phyloP scores from a whole-genome alignment of 1,284 basidiomycete genomes.

The Trichosporon sp. region DNA sequence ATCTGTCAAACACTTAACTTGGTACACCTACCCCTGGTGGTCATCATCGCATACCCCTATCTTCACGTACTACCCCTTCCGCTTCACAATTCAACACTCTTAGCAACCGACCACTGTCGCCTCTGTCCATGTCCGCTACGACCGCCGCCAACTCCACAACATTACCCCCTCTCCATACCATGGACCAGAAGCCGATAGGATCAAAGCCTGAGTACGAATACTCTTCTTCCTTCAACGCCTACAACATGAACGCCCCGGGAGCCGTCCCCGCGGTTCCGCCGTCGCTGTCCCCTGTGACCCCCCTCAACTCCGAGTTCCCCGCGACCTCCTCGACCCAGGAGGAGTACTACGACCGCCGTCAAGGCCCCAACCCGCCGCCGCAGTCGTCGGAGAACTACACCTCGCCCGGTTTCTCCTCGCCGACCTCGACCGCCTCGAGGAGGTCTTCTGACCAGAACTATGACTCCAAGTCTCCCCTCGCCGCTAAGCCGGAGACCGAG shows the following conservation, averaged over 20 bases:
- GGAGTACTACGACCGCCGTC: constrained; percentile 15
- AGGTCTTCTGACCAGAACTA: constrained; percentile 19
- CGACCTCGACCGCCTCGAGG: constrained; percentile 10
- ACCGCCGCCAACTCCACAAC: constrained; percentile 10
- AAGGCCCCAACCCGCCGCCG: constrained; percentile 3
- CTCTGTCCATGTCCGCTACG: constrained; percentile 14
- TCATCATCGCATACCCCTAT: constrained; percentile 17
- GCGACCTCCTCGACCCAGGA: constrained; percentile 4
- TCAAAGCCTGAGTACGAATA: constrained; percentile 14
- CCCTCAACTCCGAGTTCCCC: constrained; percentile 15
- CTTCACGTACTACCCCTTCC: constrained; percentile 12
- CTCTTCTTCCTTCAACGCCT: constrained; percentile 1
- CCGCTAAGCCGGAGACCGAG: constrained; percentile 21
- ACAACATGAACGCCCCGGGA: constrained; percentile 15
- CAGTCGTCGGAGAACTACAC: constrained; percentile 14
- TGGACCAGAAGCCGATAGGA: constrained; percentile 18
- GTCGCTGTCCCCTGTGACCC: constrained; percentile 4
- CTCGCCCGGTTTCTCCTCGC: not conserved
- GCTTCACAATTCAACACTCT: constrained; percentile 4
- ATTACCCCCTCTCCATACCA: constrained; percentile 6
- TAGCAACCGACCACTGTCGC: constrained; percentile 5
- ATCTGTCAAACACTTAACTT: constrained; percentile 8
- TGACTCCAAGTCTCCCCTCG: constrained; percentile 27
- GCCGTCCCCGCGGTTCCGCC: constrained; percentile 11
- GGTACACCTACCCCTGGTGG: constrained; percentile 7